These are phyloP conservation scores for Cystoisospora suis DNA, from an alignment of 169 alveolate genomes.

Conservation along the genomic window DNA sequence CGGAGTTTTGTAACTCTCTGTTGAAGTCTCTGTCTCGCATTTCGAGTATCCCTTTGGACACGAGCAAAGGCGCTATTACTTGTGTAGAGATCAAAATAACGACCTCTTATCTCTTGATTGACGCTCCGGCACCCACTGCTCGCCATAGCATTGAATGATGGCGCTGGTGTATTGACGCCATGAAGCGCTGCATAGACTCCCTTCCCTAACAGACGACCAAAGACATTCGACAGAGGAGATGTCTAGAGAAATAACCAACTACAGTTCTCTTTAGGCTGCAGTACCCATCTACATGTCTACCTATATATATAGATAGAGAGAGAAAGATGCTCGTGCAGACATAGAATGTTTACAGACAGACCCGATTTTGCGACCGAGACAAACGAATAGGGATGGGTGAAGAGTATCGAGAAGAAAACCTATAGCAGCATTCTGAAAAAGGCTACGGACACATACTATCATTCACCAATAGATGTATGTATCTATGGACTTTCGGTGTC, in stretches of 20 bases:
- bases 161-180: background rate
- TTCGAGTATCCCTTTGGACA: background rate
- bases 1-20: background rate
- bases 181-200: background rate
- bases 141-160: background rate
- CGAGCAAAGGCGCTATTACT: background rate
- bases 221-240: too few species aligned
- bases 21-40: background rate
- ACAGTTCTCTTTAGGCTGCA: too few species aligned
- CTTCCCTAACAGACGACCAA: background rate
- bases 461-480: too few species aligned
- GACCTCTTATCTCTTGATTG: background rate
- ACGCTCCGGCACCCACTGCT: conserved; percentile 26
- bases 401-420: background rate
- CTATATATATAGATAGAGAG: too few species aligned
- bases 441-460: too few species aligned
- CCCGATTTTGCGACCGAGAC: background rate
- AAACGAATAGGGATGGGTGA: background rate
- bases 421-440: too few species aligned
- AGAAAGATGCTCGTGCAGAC: too few species aligned
- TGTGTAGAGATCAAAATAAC: background rate
- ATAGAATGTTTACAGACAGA: too few species aligned
- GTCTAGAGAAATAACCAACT: too few species aligned
- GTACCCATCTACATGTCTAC: too few species aligned
- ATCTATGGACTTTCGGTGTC: too few species aligned